Percentiles rank a stretch among this genome's conserved stretches.
phyloP scores from a whole-genome alignment of 2,329 filamentous ascomycete genomes.

The Didymella pomorum region DNA sequence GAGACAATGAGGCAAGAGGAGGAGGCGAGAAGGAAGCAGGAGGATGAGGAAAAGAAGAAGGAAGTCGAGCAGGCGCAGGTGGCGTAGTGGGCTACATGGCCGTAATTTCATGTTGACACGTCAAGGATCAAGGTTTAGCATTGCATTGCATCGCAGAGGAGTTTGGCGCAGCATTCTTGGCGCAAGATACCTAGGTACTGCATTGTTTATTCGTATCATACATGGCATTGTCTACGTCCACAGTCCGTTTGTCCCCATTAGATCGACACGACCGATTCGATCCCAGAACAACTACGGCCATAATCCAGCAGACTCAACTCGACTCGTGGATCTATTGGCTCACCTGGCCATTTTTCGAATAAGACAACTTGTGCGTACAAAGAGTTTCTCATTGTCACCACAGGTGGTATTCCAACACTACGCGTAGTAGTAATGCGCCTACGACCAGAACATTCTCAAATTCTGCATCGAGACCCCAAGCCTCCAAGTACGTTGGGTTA shows the following conservation, averaged over 20 bases:
- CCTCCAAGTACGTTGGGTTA: neutral
- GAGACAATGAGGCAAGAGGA: constrained; percentile 27
- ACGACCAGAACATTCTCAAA: neutral
- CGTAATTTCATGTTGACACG: constrained; percentile 5
- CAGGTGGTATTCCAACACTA: neutral
- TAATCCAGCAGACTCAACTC: neutral
- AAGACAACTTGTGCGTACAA: too few relatives aligned
- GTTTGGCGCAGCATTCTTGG: constrained; percentile 7
- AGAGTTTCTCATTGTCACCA: too few relatives aligned
- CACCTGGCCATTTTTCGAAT: neutral
- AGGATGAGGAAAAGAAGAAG: constrained; percentile 19
- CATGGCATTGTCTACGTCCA: too few relatives aligned
- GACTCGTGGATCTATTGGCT: neutral
- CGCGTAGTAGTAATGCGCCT: neutral
- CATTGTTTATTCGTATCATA: neutral
- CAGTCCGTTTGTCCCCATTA: neutral
- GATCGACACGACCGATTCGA: neutral
- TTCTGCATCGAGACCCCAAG: neutral
- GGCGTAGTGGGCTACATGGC: constrained; percentile 32
- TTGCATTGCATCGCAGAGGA: constrained; percentile 7
- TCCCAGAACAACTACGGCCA: neutral
- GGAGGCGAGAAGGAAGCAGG: constrained; percentile 23
- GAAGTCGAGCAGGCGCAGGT: constrained; percentile 25
- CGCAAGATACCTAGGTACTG: neutral
- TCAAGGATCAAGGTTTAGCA: neutral